Base-by-base conservation (phyloP, 371 early-diverging fungal species). In the Mortierella sp. region DNA sequence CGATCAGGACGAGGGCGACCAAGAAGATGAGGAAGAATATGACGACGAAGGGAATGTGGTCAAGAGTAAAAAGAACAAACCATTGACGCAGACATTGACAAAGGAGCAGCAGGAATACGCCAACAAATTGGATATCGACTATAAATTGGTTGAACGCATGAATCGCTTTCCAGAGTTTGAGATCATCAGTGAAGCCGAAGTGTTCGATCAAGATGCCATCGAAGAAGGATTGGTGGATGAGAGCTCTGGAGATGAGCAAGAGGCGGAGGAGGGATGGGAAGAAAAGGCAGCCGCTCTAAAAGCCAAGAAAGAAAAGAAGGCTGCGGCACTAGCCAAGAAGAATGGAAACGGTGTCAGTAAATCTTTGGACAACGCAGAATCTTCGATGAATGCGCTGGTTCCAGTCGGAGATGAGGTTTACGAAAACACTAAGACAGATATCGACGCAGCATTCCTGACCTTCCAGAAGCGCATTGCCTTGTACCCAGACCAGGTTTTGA, bases 401-500 rank as follows among this genome's bases (percentile, higher is more conserved):
- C 86, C 88, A 19, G 84, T 88, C 35, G 92, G 89, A 5, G 90
- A 91, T 64, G 95, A 95, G 70, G 85, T 89, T 23, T 90, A 89
- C 61, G 93, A 93, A 64, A 90, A 94, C 67, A 91, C 94, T 8
- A 83, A 89, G 61, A 94, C 93, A 8, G 95, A 92, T n/a, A 98
- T 98, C 6, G 99, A 98, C 78, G 84, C 87, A 49, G 89, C 93
- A 0, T 98, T 98, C 83, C 82, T 98, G 66, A 85, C 90, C 68
- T 98, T 98, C 86, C 97, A 98, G 83, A 90, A 92, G 72, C 89
- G 92, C 42, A 85, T 97, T n/a, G 88, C 89, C 15, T 65, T 86
- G 15, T 89, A 92, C 62, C 96, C 97, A 0, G 93, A 93, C 32
- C 99, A 98, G 76, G 93, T 98, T 0, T 56, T 98, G 57, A 92